Evolutionary conservation across 1,139 yeast genomes (phyloP).

Genomic region (Yamadazyma triangularis): DNA sequence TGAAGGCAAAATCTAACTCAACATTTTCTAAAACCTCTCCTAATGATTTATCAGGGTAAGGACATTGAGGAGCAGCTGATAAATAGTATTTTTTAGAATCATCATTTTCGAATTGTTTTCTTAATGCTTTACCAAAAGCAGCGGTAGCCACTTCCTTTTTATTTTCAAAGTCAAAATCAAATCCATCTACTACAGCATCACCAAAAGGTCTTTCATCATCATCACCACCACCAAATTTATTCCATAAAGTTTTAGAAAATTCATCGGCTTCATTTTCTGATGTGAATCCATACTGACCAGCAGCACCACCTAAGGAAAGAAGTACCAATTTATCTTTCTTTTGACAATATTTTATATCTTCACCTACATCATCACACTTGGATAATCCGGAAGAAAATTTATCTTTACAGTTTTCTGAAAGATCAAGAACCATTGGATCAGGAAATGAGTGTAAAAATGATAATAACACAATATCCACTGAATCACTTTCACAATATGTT

Average conservation of each 20-base stretch:
- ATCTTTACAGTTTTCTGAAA: conserved; percentile 62
- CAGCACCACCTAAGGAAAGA: conserved; percentile 84
- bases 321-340: conserved; percentile 68
- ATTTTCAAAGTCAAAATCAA: conserved; percentile 43
- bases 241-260: conserved; percentile 79
- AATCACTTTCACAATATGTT: conserved; percentile 62
- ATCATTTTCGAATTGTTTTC: conserved; percentile 51
- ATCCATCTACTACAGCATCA: conserved; percentile 41
- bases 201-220: conserved; percentile 71
- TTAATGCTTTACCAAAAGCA: conserved; percentile 58
- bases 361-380: conserved; percentile 61
- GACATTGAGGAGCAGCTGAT: conserved; percentile 96
- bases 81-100: conserved; percentile 63
- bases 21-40: conserved; percentile 63
- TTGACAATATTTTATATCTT: conserved; percentile 83
- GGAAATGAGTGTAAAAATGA: conserved; percentile 71
- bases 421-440: conserved; percentile 45
- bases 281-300: conserved; percentile 73
- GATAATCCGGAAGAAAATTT: conserved; percentile 51
- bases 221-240: conserved; percentile 77
- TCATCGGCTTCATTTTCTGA: conserved; percentile 56
- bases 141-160: conserved; percentile 51
- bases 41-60: conserved; percentile 81
- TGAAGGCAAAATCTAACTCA: conserved; percentile 76
- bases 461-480: conserved; percentile 68